Evolutionary conservation across 352 stramenopile species (phyloP), one percentile per base, ranked within the genome.

Genomic region (Thalassiosira mediterranea): DNA sequence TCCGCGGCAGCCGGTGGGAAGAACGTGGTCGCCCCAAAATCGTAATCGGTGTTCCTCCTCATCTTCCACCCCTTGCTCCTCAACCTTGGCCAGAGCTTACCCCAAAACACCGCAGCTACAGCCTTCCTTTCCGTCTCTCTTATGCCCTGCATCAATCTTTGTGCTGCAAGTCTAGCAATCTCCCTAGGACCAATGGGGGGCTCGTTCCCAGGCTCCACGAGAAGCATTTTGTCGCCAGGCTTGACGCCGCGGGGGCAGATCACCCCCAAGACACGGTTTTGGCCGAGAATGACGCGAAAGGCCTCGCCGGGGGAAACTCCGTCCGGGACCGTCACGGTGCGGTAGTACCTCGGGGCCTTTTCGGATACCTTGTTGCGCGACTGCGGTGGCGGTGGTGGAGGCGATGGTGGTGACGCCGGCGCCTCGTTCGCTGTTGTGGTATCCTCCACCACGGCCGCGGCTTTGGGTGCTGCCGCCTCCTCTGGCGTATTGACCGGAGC

Each of bases 21-120:
- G 21, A 81, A 75, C 2, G 26, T 75, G 1, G 52, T 51, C 0
- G 48, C 42, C 17, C 72, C 72, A 67, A 81, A 81, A 21, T 81
- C 58, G 19, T 59, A 81, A 42, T 67, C 4, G 10, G 32, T 37
- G 34, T 72, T 32, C 1, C 42, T 34, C 8, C 11, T 51, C n/a
- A 37, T 75, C 1, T 1, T 31, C 72, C 72, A 81, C n/a, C 63
- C 72, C 17, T 54, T 23, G 11, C 13, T 17, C 3, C 52, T 0
- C 0, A 81, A 21, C 11, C 1, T 1, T 11, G 72, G 72, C 66
- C 60, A 81, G 10, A 81, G 10, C 8, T 51, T n/a, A 19, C 71
- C 51, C 72, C 72, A 81, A 64, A 81, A 81, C 5, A 51, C 38
- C 10, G 19, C 40, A 1, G 10, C n/a, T 3, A 63, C 37, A 37